phyloP scores from a whole-genome alignment of 805 yeast genomes.

The Lipomyces starkeyi region DNA sequence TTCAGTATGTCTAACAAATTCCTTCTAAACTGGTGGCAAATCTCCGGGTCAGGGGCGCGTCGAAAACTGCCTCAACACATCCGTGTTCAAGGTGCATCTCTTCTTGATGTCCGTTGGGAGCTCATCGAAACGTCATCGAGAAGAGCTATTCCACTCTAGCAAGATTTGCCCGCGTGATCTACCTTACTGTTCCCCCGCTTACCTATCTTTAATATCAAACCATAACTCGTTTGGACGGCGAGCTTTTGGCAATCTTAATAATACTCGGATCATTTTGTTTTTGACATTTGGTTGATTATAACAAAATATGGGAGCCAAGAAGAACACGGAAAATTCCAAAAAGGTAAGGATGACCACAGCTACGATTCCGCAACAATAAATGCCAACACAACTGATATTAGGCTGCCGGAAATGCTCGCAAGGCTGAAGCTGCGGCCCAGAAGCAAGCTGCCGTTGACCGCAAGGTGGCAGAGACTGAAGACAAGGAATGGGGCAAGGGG shows the following conservation, averaged over 20 bases:
- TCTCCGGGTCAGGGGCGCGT: background rate
- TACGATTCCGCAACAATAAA: background rate
- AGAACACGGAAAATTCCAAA: conserved; percentile 37
- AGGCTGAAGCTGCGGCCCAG: conserved; percentile 67
- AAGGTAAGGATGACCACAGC: conserved; percentile 19
- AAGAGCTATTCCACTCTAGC: background rate
- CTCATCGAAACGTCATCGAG: background rate
- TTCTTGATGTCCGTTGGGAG: background rate
- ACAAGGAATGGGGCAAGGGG: conserved; percentile 72
- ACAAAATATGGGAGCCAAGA: conserved; percentile 32
- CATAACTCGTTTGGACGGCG: background rate
- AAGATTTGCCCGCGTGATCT: background rate
- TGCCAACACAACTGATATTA: conserved; percentile 12
- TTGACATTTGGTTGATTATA: background rate
- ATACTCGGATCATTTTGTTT: background rate
- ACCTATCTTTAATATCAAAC: background rate
- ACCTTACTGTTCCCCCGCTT: background rate
- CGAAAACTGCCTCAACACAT: background rate
- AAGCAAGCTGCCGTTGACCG: conserved; percentile 60
- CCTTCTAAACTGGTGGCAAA: background rate
- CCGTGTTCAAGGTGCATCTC: background rate
- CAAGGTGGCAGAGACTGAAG: conserved; percentile 59
- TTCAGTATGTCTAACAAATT: too few species aligned
- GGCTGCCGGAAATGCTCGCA: conserved; percentile 46
- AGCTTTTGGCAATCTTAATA: background rate